A percentile compares a stretch with the other conserved stretches of the same genome.
Conservation (phyloP, 2,329 filamentous ascomycete species). For the Monilinia laxa region DNA sequence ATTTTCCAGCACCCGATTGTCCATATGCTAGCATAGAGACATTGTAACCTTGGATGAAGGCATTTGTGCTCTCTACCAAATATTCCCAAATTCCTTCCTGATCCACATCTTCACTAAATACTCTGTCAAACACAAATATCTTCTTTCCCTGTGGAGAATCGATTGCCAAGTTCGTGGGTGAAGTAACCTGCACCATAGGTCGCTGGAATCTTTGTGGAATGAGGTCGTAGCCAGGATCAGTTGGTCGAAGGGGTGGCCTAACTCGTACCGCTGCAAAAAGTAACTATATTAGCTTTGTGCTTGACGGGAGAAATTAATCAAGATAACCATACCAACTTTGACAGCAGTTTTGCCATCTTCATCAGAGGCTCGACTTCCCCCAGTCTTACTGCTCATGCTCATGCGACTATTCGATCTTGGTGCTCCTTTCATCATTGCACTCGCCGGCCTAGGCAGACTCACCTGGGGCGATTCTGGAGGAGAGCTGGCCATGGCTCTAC, state of each 20-base stretch:
- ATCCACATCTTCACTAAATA: conserved; percentile 78
- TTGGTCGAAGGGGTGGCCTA: conserved; percentile 77
- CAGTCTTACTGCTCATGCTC: conserved; percentile 76
- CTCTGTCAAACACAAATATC: conserved; percentile 93
- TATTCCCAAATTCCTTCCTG: conserved; percentile 97
- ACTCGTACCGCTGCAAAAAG: conserved; percentile 75
- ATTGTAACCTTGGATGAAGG: conserved; percentile 96
- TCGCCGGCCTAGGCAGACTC: conserved; percentile 68
- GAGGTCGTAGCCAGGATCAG: conserved; percentile 89
- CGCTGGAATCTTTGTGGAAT: conserved; percentile 94
- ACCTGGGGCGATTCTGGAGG: conserved; percentile 65
- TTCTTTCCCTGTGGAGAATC: conserved; percentile 92
- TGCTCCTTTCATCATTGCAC: conserved; percentile 70
- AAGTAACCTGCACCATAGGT: conserved; percentile 86
- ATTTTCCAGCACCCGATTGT: conserved; percentile 96
- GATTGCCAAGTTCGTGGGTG: conserved; percentile 79
- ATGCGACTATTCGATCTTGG: conserved; percentile 79
- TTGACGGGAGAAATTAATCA: neutral
- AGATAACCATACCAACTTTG: conserved; percentile 79
- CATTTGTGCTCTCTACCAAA: conserved; percentile 80
- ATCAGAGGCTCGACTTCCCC: conserved; percentile 82
- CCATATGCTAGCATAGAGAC: conserved; percentile 96
- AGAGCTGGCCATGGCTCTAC: conserved; percentile 60
- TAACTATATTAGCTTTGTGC: conserved; percentile 21
- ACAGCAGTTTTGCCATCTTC: conserved; percentile 89